Evolutionary conservation across 2,329 filamentous ascomycete genomes (phyloP).

Genomic region (Torrubiella hemipterigena): DNA sequence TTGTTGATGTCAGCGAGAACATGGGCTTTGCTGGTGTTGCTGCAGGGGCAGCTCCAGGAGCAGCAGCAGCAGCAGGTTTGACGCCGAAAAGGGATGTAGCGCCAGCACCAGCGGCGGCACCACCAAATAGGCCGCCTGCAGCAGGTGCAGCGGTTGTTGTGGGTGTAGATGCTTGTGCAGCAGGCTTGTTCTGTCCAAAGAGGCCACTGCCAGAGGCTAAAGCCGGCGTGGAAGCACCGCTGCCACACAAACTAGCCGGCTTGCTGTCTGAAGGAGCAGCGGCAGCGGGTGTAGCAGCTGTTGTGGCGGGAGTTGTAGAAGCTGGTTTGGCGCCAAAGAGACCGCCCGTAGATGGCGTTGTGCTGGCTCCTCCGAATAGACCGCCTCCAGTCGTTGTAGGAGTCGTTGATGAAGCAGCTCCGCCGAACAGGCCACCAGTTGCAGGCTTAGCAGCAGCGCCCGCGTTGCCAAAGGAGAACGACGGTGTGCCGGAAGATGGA

Average conservation of each 20-base stretch:
- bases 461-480: slow-evolving; percentile 19
- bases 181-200: slow-evolving; percentile 11
- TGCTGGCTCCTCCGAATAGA: slow-evolving; percentile 15
- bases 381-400: slow-evolving; percentile 9
- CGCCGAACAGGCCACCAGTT: slow-evolving; percentile 3
- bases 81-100: slow-evolving; percentile 15
- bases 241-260: slow-evolving; percentile 12
- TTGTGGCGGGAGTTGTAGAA: slow-evolving; percentile 10
- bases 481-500: slow-evolving; percentile 9
- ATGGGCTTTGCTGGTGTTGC: slow-evolving; percentile 32
- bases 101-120: slow-evolving; percentile 11
- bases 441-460: slow-evolving; percentile 2
- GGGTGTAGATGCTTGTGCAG: slow-evolving; percentile 14
- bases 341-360: slow-evolving; percentile 14
- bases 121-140: slow-evolving; percentile 27
- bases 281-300: slow-evolving; percentile 9
- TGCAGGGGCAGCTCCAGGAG: slow-evolving; percentile 16
- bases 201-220: slow-evolving; percentile 3
- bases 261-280: slow-evolving; percentile 5
- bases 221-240: slow-evolving; percentile 3
- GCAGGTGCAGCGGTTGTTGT: slow-evolving; percentile 25
- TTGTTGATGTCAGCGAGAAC: slow-evolving; percentile 38
- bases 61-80: slow-evolving; percentile 14
- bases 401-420: slow-evolving; percentile 6
- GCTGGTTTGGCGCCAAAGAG: slow-evolving; percentile 9